Conservation (phyloP, 768 basidiomycete species). For the Strobilomyces dryophilus region DNA sequence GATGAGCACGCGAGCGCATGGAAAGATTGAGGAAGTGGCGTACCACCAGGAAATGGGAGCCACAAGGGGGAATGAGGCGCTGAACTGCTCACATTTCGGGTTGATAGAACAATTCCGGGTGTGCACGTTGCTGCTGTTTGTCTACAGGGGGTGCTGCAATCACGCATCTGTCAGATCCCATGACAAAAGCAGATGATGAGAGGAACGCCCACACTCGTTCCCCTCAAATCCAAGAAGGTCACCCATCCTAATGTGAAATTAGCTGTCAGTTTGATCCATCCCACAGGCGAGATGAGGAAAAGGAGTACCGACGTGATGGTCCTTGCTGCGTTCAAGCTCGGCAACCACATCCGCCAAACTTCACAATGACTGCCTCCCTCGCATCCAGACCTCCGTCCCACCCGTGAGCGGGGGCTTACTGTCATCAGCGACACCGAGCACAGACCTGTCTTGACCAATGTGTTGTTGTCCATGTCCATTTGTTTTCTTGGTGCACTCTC, state of each 20-base stretch:
- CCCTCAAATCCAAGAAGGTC: slow-evolving; percentile 36
- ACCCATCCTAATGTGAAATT: slow-evolving; percentile 19
- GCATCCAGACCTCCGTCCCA: neutral
- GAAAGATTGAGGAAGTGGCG: neutral
- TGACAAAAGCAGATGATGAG: accelerated
- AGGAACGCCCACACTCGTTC: slow-evolving; percentile 31
- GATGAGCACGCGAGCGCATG: neutral
- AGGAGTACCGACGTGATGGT: slow-evolving; percentile 29
- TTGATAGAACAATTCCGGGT: slow-evolving; percentile 39
- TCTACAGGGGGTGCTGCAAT: slow-evolving; percentile 37
- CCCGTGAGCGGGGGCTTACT: slow-evolving; percentile 5
- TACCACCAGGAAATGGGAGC: slow-evolving; percentile 27
- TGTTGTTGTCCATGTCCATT: slow-evolving; percentile 25
- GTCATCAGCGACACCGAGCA: slow-evolving; percentile 14
- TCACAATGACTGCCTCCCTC: slow-evolving; percentile 33
- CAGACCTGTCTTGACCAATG: slow-evolving; percentile 18
- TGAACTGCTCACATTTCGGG: slow-evolving; percentile 39
- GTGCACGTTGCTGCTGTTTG: slow-evolving; percentile 44
- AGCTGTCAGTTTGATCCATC: neutral
- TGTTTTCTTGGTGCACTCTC: neutral
- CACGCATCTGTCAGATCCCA: neutral
- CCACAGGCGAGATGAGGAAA: neutral
- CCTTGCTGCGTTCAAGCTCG: slow-evolving; percentile 39
- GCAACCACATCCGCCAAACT: slow-evolving; percentile 41
- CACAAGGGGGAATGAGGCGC: neutral